Conservation (phyloP, 2,329 filamentous ascomycete species). For the Talaromyces sp. region DNA sequence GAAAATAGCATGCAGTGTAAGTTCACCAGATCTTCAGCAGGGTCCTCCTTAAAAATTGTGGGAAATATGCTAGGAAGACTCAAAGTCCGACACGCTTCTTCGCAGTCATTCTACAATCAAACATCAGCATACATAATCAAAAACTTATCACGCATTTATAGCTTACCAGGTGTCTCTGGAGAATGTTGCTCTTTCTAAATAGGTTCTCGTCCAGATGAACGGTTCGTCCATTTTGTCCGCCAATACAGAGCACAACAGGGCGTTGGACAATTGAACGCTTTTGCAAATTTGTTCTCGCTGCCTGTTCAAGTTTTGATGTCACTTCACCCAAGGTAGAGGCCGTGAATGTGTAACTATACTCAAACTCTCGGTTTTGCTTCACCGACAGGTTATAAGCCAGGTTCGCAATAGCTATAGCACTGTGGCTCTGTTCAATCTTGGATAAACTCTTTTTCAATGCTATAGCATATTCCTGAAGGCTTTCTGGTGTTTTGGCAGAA, state of each 20-base stretch:
- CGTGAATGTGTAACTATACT: not conserved
- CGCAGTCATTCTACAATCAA: constrained; percentile 8
- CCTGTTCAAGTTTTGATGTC: not conserved
- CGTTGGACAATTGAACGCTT: not conserved
- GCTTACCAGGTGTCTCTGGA: not conserved
- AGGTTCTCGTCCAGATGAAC: not conserved
- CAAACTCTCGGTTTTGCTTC: not conserved
- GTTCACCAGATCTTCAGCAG: not conserved
- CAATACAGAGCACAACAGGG: constrained; percentile 36
- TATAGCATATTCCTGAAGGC: not conserved
- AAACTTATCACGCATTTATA: not conserved
- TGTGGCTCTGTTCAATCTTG: not conserved
- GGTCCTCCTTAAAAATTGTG: not conserved
- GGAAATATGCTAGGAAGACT: not conserved
- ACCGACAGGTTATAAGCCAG: not conserved
- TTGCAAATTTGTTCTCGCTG: not conserved
- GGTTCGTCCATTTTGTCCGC: constrained; percentile 33
- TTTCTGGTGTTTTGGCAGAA: not conserved
- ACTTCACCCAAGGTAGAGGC: not conserved
- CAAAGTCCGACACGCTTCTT: not conserved
- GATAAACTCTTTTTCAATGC: not conserved
- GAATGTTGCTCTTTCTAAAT: not conserved
- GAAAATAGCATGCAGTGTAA: not conserved
- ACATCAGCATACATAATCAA: too few relatives aligned
- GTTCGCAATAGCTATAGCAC: not conserved